A percentile compares a stretch with the other conserved stretches of the same genome.
Evolutionary conservation across 306 rosid species (phyloP).

Genomic region (Cucurbita argyrosperma): DNA sequence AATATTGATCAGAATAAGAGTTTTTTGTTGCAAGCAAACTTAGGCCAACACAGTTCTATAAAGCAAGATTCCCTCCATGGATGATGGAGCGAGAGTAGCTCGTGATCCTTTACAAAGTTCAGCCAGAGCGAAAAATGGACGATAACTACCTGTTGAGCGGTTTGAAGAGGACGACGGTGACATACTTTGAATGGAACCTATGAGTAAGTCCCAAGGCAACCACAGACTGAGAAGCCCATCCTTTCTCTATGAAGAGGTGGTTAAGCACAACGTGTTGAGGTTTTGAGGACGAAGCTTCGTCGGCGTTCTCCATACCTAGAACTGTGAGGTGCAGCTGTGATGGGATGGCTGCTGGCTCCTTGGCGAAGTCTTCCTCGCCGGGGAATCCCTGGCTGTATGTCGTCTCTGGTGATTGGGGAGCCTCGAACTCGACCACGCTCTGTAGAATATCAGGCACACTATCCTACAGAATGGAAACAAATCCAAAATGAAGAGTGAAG

Average conservation of each 20-base stretch:
- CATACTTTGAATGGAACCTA: slow-evolving; percentile 77
- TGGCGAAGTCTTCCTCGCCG: slow-evolving; percentile 64
- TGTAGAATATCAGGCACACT: slow-evolving; percentile 60
- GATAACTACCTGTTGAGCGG: slow-evolving; percentile 48
- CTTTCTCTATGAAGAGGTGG: slow-evolving; percentile 76
- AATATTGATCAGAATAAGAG: not conserved
- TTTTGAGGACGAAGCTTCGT: slow-evolving; percentile 40
- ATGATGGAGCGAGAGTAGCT: not conserved
- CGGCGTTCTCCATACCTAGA: slow-evolving; percentile 53
- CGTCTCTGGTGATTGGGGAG: slow-evolving; percentile 73
- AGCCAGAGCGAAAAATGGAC: not conserved
- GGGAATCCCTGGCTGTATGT: slow-evolving; percentile 57
- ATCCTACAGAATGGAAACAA: slow-evolving; percentile 39
- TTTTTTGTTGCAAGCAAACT: slow-evolving; percentile 2
- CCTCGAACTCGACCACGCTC: slow-evolving; percentile 58
- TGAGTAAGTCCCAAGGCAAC: slow-evolving; percentile 87
- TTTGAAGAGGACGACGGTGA: slow-evolving; percentile 85
- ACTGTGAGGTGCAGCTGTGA: slow-evolving; percentile 68
- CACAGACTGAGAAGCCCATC: slow-evolving; percentile 69
- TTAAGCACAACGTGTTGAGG: slow-evolving; percentile 88
- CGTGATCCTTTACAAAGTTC: not conserved
- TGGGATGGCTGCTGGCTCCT: slow-evolving; percentile 72
- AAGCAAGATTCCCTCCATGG: slow-evolving; percentile 3
- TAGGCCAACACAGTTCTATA: not conserved
- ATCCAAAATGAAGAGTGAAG: not conserved